Evolutionary conservation across 768 basidiomycete genomes (phyloP).

Genomic region (Mycena chlorophos): DNA sequence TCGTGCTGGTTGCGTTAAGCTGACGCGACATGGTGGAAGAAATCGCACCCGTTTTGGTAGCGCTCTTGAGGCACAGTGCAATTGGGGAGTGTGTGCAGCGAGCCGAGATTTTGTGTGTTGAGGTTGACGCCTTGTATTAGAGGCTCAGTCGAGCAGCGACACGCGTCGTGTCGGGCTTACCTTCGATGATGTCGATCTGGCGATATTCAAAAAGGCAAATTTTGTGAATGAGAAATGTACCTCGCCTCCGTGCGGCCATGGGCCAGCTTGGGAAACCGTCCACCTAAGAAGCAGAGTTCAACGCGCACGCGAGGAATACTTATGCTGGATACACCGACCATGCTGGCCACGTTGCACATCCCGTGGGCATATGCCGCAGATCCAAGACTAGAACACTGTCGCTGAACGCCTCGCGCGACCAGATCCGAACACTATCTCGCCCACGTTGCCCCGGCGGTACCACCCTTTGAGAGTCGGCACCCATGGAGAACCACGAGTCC

Average conservation of each 20-base stretch:
- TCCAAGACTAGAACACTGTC: constrained; percentile 54
- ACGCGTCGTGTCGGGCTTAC: not conserved
- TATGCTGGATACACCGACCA: constrained; percentile 35
- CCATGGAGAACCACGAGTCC: constrained; percentile 54
- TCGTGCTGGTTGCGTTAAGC: constrained; percentile 30
- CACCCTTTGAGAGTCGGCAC: constrained; percentile 45
- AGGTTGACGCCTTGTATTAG: constrained; percentile 61
- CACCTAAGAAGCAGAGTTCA: constrained; percentile 23
- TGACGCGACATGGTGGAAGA: not conserved
- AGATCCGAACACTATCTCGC: constrained; percentile 58
- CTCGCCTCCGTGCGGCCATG: constrained; percentile 64
- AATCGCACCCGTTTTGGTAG: constrained; percentile 47
- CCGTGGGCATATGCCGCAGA: constrained; percentile 59
- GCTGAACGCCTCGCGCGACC: constrained; percentile 43
- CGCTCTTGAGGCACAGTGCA: constrained; percentile 48
- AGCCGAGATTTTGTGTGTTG: constrained; percentile 45
- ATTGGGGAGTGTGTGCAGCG: constrained; percentile 53
- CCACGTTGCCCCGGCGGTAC: constrained; percentile 44
- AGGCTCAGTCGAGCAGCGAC: too few species aligned
- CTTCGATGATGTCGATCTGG: constrained; percentile 58
- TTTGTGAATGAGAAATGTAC: not conserved
- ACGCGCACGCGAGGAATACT: not conserved
- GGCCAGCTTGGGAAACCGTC: constrained; percentile 50
- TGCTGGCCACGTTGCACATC: constrained; percentile 64
- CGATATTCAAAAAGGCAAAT: not conserved